Base-by-base conservation (phyloP, 129 eudicot genomes). In the Scalesia atractyloides region DNA sequence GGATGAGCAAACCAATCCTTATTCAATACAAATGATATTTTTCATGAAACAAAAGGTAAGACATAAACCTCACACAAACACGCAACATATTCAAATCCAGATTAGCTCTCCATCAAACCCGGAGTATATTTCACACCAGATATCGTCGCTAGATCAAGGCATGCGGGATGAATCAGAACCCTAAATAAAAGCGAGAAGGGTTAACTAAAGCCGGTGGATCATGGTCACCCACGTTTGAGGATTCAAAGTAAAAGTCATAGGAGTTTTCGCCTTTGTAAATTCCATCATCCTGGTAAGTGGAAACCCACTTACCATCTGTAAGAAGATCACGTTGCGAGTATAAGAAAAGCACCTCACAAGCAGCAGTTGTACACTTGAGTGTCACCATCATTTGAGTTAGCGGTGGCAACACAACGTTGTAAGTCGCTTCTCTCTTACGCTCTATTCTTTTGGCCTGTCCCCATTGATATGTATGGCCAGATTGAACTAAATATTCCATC, bases 271-370 rank as follows among this genome's bases (percentile, higher is more conserved):
- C 72, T 1, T 46, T 68, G 46, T 11, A 68, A 7, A 49, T 7
- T 53, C 72, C 72, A 30, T 68, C 72, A 26, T 68, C 72, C 59
- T 24, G 14, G 43, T 0, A 0, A 3, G 59, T 26, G 41, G 43
- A 4, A 48, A 68, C n/a, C 46, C 15, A 22, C n/a, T 68, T 60
- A 9, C 46, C 60, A 5, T 18, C 24, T 20, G 19, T 7, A 68
- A 68, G 72, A 68, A 68, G 44, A 47, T 68, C 72, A 24, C 2
- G 12, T 30, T 30, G 72, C 16, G 9, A 8, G 72, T 68, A 68
- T 14, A 44, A 48, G 19, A 22, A 68, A 13, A 26, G 59, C 19
- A 68, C 60, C 24, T 68, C 72, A 30, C 72, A 68, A 24, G 59
- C 41, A 68, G 15, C 60, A 44, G 7, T 68, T 9, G 72, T 48